Evolutionary conservation across 2,329 filamentous ascomycete species (phyloP).

Genomic region (Byssochlamys sp.): DNA sequence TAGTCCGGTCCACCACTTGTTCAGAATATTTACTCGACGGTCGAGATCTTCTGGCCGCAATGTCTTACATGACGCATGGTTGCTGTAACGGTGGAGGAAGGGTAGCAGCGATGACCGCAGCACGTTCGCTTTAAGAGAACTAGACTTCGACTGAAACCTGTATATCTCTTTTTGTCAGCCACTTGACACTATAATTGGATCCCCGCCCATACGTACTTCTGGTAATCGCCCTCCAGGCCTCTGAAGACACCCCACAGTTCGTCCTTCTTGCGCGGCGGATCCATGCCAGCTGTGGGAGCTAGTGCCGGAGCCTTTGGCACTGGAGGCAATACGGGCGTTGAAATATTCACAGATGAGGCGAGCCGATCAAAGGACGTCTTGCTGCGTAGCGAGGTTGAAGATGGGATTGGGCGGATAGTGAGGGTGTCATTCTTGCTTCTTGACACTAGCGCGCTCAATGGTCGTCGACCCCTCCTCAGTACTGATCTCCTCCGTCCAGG

Average conservation of each 20-base stretch:
- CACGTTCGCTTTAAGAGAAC: conserved; percentile 62
- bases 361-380: conserved; percentile 40
- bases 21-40: conserved; percentile 65
- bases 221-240: conserved; percentile 57
- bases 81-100: conserved; percentile 62
- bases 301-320: conserved; percentile 36
- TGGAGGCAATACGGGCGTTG: conserved; percentile 39
- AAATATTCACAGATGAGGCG: conserved; percentile 32
- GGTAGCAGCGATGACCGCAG: conserved; percentile 64
- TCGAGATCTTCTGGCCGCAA: conserved; percentile 76
- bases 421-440: conserved; percentile 26
- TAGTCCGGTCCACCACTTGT: conserved; percentile 82
- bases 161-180: conserved; percentile 1
- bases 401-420: conserved; percentile 28
- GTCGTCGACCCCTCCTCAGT: conserved; percentile 28
- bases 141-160: conserved; percentile 64
- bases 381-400: conserved; percentile 30
- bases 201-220: conserved; percentile 43
- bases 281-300: conserved; percentile 17
- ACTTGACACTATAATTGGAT: neutral
- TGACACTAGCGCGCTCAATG: conserved; percentile 30
- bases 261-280: conserved; percentile 51
- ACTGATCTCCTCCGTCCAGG: conserved; percentile 23
- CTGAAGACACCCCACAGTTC: conserved; percentile 61
- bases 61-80: conserved; percentile 55